phyloP scores from a whole-genome alignment of 495 filamentous ascomycete species.

The Penicillium daleae region DNA sequence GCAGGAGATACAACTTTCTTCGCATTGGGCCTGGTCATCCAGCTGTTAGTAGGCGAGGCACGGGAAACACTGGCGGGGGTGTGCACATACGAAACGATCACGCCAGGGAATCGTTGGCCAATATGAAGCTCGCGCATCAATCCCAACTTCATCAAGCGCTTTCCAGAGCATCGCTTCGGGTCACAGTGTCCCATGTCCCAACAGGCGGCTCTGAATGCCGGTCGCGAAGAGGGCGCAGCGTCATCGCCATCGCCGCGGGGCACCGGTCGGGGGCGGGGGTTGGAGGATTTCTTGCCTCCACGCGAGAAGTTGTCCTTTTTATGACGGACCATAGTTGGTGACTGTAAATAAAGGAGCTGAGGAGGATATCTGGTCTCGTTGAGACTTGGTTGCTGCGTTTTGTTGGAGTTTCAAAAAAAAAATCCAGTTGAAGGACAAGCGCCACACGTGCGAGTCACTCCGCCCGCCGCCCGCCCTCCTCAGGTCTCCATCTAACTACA shows the following conservation, averaged over 20 bases:
- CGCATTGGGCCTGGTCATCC: conserved; percentile 71
- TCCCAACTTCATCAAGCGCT: conserved; percentile 86
- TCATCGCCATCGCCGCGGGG: conserved; percentile 48
- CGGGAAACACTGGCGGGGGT: conserved; percentile 10
- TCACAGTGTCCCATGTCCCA: conserved; percentile 99
- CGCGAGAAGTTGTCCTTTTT: conserved; percentile 86
- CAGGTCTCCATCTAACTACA: conserved; percentile 25
- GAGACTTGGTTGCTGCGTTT: not conserved
- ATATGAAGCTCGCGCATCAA: conserved; percentile 92
- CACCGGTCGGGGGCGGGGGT: conserved; percentile 50
- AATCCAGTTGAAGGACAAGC: conserved; percentile 25
- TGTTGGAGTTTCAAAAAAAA: conserved; percentile 27
- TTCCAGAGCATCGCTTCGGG: conserved; percentile 94
- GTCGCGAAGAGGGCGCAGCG: conserved; percentile 44
- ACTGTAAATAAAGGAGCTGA: not conserved
- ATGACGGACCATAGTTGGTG: conserved; percentile 75
- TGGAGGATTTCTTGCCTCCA: conserved; percentile 67
- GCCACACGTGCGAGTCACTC: conserved; percentile 39
- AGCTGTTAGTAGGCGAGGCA: conserved; percentile 17
- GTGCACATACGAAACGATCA: conserved; percentile 75
- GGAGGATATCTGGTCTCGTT: not conserved
- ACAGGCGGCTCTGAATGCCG: conserved; percentile 87
- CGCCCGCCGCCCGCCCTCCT: conserved; percentile 30
- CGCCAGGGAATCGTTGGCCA: conserved; percentile 86
- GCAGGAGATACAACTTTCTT: conserved; percentile 81